These are phyloP conservation scores for Dothidotthia symphoricarpi DNA, from an alignment of 2,329 filamentous ascomycete species.

Conservation along the genomic window DNA sequence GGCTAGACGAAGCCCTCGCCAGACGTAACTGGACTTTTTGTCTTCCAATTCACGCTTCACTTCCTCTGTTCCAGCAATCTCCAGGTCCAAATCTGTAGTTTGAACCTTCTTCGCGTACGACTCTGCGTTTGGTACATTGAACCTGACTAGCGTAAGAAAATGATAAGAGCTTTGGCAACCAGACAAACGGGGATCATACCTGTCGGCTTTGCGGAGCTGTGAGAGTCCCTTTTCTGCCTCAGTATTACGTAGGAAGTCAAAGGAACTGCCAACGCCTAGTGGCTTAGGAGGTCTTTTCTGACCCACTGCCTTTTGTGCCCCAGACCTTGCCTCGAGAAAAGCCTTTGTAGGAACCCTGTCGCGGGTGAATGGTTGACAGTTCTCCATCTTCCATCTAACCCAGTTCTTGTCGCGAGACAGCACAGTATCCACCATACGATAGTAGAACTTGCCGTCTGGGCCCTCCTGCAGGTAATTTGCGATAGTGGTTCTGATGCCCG, in stretches of 20 bases:
- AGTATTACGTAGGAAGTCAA: constrained; percentile 70
- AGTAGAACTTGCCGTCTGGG: constrained; percentile 85
- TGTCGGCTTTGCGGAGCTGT: constrained; percentile 63
- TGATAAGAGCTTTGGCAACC: constrained; percentile 8
- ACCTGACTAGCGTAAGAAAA: constrained; percentile 51
- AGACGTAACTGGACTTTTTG: constrained; percentile 82
- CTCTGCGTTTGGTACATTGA: constrained; percentile 66
- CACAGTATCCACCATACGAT: constrained; percentile 95
- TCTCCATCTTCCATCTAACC: constrained; percentile 97
- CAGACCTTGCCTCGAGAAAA: constrained; percentile 67
- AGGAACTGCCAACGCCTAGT: constrained; percentile 15
- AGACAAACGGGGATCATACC: constrained; percentile 44
- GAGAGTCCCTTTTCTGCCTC: constrained; percentile 63
- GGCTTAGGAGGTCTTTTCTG: constrained; percentile 66
- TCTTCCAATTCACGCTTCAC: constrained; percentile 62
- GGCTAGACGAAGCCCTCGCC: constrained; percentile 82
- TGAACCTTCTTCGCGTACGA: constrained; percentile 72
- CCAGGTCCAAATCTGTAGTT: constrained; percentile 79
- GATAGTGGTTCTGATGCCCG: constrained; percentile 73
- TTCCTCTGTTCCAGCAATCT: constrained; percentile 68
- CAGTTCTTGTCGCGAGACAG: constrained; percentile 96
- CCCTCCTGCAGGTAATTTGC: constrained; percentile 79
- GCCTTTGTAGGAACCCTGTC: constrained; percentile 67
- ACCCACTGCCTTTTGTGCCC: constrained; percentile 64
- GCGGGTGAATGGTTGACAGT: constrained; percentile 81